Percentiles rank a stretch among this genome's conserved stretches.
phyloP scores from a whole-genome alignment of 2,329 filamentous ascomycete species.

The Ascosphaera apis region DNA sequence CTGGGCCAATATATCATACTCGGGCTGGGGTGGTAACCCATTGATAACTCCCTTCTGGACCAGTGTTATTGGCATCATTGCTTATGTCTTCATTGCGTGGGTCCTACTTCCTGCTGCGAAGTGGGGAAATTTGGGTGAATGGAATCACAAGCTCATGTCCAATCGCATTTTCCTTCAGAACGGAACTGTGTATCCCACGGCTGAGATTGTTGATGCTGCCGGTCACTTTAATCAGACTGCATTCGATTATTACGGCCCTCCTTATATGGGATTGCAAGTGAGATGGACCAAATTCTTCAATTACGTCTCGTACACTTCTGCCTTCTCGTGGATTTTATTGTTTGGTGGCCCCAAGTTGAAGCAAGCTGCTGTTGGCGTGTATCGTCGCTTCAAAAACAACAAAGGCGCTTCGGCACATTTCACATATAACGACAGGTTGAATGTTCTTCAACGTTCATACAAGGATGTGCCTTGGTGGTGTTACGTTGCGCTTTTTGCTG shows the following conservation, averaged over 20 bases:
- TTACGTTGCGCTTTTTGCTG: constrained; percentile 39
- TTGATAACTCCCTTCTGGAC: constrained; percentile 35
- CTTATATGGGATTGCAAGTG: constrained; percentile 35
- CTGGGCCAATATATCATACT: constrained; percentile 36
- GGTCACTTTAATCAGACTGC: constrained; percentile 27
- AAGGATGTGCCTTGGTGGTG: constrained; percentile 36
- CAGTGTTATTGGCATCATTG: constrained; percentile 33
- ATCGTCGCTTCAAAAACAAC: constrained; percentile 6
- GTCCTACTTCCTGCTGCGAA: constrained; percentile 35
- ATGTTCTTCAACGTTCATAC: constrained; percentile 33
- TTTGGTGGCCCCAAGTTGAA: constrained; percentile 29
- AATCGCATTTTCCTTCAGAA: constrained; percentile 31
- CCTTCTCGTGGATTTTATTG: constrained; percentile 33
- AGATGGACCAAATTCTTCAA: constrained; percentile 38
- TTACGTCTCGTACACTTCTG: constrained; percentile 35
- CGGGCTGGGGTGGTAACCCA: constrained; percentile 19
- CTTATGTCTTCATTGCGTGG: constrained; percentile 35
- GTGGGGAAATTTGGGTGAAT: constrained; percentile 30
- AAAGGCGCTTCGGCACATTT: constrained; percentile 22
- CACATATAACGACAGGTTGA: constrained; percentile 35
- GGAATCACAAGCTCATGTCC: constrained; percentile 32
- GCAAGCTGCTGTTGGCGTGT: constrained; percentile 10
- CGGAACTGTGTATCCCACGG: constrained; percentile 24
- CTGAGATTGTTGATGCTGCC: constrained; percentile 19
- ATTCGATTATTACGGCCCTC: constrained; percentile 25